Percentiles rank a stretch among this genome's conserved stretches.
These are phyloP conservation scores for Xylariaceae sp. DNA, from an alignment of 2,329 filamentous ascomycete genomes.

Conservation along the genomic window DNA sequence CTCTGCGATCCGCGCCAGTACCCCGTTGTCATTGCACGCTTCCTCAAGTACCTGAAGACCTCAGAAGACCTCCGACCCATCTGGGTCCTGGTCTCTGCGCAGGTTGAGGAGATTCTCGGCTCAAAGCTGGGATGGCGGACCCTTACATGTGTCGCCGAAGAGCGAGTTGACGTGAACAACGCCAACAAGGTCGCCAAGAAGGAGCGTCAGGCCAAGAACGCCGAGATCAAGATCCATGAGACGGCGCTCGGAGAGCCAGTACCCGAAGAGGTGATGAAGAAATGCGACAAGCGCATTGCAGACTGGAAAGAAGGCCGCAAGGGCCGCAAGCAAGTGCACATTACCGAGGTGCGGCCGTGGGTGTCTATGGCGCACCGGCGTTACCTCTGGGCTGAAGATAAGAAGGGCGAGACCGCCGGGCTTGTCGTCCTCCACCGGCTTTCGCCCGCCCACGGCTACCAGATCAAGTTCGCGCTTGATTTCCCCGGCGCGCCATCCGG, in stretches of 20 bases:
- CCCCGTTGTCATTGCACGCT: conserved; percentile 70
- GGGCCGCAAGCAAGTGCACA: conserved; percentile 79
- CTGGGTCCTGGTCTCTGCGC: conserved; percentile 84
- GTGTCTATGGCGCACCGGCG: conserved; percentile 79
- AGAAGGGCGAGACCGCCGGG: conserved; percentile 71
- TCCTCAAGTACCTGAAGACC: conserved; percentile 74
- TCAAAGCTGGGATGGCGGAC: conserved; percentile 84
- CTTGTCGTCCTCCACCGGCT: conserved; percentile 85
- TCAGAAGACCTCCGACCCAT: conserved; percentile 74
- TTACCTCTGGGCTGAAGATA: conserved; percentile 80
- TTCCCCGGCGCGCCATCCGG: conserved; percentile 87
- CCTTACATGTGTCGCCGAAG: conserved; percentile 84
- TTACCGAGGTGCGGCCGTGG: conserved; percentile 90
- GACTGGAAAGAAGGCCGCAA: conserved; percentile 82
- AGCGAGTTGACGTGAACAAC: conserved; percentile 80
- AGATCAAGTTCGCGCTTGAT: conserved; percentile 95
- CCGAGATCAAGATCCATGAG: conserved; percentile 71
- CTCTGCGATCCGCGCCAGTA: conserved; percentile 82
- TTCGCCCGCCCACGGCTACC: conserved; percentile 80
- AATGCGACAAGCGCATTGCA: conserved; percentile 71
- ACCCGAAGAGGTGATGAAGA: conserved; percentile 67
- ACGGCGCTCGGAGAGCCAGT: conserved; percentile 66
- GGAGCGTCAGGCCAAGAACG: conserved; percentile 69
- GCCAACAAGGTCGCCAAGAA: conserved; percentile 66
- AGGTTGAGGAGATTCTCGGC: conserved; percentile 78